Evolutionary conservation across 1,284 basidiomycete species (phyloP), one percentile per base, ranked within the genome.

Genomic region (Ustilago sp.): DNA sequence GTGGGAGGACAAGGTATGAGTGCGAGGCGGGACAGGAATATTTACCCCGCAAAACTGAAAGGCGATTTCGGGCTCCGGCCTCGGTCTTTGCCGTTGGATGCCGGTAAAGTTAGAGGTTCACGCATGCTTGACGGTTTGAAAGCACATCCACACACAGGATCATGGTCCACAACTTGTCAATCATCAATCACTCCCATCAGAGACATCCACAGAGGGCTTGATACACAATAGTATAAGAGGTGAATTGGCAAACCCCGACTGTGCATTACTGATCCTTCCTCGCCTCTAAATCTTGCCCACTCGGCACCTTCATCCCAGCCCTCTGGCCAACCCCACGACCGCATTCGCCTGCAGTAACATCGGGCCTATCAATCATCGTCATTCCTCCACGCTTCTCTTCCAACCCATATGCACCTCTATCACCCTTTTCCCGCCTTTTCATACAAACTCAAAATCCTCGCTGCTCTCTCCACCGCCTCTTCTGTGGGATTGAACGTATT

Each of bases 391-490:
- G 85, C 56, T 50, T 41, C 53, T 80, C 82, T 15, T 91, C 88
- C 31, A 93, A 88, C 0, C 90, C 90, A 60, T 91, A 90, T 1
- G 92, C 92, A 4, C 92, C 92, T 59, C 87, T 88, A 41, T 86
- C 74, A 2, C 84, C 84, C 1, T 87, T 83, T 47, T 87, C 81
- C n/a, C 11, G 87, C 87, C 56, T 70, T 39, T 12, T 90, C 87
- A 9, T 90, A 89, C 8, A 79, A 63, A n/a, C 60, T 54, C 62
- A 68, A 51, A 59, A 97, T 93, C 70, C 90, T 90, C 3, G 90
- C 90, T 0, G 95, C 94, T 51, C 92, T 91, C 11, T 89, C 83
- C 19, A 97, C 92, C 84, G 94, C 94, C 86, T 90, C 87, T 19
- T 89, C 86, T 0, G 90, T 91, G 0, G 95, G 95, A 0, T 93